phyloP scores from a whole-genome alignment of 2,329 filamentous ascomycete genomes.

The Macrophomina pseudophaseolina region DNA sequence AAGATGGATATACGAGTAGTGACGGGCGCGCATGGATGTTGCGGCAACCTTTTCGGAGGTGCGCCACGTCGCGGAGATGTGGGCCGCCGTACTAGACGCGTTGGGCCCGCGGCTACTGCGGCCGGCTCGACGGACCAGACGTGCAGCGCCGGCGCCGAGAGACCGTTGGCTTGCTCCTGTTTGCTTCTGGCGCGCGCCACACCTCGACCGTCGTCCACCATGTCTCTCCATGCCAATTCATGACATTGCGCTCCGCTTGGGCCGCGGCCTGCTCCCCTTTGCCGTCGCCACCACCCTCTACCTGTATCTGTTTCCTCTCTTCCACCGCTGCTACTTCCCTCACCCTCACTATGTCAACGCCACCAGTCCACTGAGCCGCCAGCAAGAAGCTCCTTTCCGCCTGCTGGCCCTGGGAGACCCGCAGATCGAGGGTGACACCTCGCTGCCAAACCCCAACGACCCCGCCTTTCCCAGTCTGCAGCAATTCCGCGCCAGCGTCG shows the following conservation, averaged over 20 bases:
- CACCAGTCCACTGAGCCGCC: constrained; percentile 33
- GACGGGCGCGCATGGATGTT: background rate
- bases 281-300: constrained; percentile 74
- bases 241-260: constrained; percentile 51
- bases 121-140: background rate
- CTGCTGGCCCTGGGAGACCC: constrained; percentile 89
- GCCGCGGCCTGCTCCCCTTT: constrained; percentile 64
- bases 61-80: background rate
- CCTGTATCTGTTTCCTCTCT: constrained; percentile 85
- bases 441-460: constrained; percentile 65
- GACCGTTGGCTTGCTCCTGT: background rate
- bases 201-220: background rate
- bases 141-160: background rate
- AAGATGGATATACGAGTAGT: no score
- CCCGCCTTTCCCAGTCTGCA: constrained; percentile 49
- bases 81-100: background rate
- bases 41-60: background rate
- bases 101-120: background rate
- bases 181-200: background rate
- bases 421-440: constrained; percentile 90
- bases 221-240: constrained; percentile 57
- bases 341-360: constrained; percentile 3
- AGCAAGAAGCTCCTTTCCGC: constrained; percentile 73
- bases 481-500: constrained; percentile 40
- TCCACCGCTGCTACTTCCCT: constrained; percentile 82